Base-by-base conservation (phyloP, 495 filamentous ascomycete genomes). In the Xylaria sp. region DNA sequence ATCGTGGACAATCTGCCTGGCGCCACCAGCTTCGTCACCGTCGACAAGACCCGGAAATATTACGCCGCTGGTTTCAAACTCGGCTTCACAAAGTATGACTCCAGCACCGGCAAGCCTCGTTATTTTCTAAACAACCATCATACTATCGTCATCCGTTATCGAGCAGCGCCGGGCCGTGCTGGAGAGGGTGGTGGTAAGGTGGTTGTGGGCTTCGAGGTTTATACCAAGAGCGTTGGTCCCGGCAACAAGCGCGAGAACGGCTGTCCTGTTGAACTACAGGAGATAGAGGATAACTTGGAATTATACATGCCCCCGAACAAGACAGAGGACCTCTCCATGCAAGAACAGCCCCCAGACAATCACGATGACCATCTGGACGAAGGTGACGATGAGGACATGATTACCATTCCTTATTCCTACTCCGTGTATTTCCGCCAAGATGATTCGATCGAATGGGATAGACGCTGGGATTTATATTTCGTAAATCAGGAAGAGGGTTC, bases 21-120 rank as follows among this genome's bases (percentile, higher is more conserved):
- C 9, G 95, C 95, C 50, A 97, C 95, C 5, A 94, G 91, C 77
- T 98, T 97, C 75, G 93, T 97, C 55, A 97, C 93, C 0, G 91
- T 93, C 17, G 95, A 98, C 79, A 93, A 93, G 79, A 90, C 87
- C 65, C 89, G 90, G 73, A 97, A 94, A 79, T 97, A 97, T 81
- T 98, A 97, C 77, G 93, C 95, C 29, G 90, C 95, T 17, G 95
- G 95, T n/a, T 97, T 97, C 84, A 98, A 97, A 82, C 82, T 98
- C 37, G 95, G 95, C 1, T 93, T 91, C 73, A 89, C 89, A 70
- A 92, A 97, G 67, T 85, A 85, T 57, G 90, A 89, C 0, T 80
- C 87, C 2, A 80, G 78, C 44, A 88, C 87, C 9, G 91, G 88
- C 19, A 85, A 88, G 72, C 85, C 87, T n/a, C 86, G 88, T 24